Evolutionary conservation across 306 rosid species (phyloP).

Genomic region (Begonia loranthoides): DNA sequence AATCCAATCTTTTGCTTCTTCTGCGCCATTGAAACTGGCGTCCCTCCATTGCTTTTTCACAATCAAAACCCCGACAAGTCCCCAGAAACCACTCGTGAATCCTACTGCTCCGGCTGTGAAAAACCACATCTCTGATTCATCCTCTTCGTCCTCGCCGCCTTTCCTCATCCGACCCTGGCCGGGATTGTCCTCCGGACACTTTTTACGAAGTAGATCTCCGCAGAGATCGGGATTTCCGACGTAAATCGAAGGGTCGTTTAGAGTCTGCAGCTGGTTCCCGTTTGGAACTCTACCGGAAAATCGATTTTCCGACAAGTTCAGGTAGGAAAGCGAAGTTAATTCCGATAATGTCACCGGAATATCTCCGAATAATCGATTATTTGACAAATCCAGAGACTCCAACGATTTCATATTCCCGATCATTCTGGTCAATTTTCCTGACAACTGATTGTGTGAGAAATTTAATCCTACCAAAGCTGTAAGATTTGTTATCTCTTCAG

Average conservation of each 20-base stretch:
- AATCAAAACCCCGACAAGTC: background rate
- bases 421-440: slow-evolving; percentile 1
- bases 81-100: slow-evolving; percentile 10
- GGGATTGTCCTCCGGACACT: background rate
- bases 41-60: slow-evolving; percentile 10
- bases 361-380: slow-evolving; percentile 1
- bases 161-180: background rate
- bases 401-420: slow-evolving; percentile 5
- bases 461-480: background rate
- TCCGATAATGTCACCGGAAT: slow-evolving; percentile 6
- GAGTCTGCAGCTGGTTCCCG: slow-evolving; percentile 9
- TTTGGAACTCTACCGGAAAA: slow-evolving; percentile 6
- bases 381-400: slow-evolving; percentile 8
- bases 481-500: background rate
- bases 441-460: slow-evolving; percentile 6
- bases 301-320: slow-evolving; percentile 9
- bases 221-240: slow-evolving; percentile 4
- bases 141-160: background rate
- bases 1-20: slow-evolving; percentile 2
- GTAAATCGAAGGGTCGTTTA: slow-evolving; percentile 7
- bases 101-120: background rate
- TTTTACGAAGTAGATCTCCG: slow-evolving; percentile 8
- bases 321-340: background rate
- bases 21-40: slow-evolving; percentile 3
- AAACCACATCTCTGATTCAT: slow-evolving; percentile 4